Conservation (phyloP, 192 early-diverging fungal species). For the Phycomyces blakesleeanus region DNA sequence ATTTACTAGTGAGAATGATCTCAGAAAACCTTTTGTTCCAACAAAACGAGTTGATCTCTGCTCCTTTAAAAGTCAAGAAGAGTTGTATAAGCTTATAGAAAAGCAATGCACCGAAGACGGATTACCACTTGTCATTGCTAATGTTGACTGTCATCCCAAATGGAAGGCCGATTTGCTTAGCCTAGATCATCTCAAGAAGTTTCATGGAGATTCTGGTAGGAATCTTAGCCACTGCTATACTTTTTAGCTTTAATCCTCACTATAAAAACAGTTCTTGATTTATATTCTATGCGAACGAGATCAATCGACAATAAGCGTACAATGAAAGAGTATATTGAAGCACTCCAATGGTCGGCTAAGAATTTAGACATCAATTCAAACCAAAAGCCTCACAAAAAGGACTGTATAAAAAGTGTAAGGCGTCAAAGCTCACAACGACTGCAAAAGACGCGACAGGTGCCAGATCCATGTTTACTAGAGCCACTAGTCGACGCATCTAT, state of each 20-base stretch:
- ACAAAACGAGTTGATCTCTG: neutral
- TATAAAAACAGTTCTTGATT: neutral
- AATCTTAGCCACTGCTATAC: neutral
- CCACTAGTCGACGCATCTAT: no score
- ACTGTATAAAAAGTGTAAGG: neutral
- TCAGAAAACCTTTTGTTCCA: neutral
- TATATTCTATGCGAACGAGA: neutral
- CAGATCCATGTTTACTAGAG: no score
- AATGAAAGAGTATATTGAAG: neutral
- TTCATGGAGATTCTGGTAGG: constrained; percentile 1
- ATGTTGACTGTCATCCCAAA: neutral
- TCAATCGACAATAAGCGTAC: neutral
- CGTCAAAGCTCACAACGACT: neutral
- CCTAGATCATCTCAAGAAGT: neutral
- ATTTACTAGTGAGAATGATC: neutral
- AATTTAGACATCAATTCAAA: neutral
- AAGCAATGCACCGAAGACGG: constrained; percentile 12
- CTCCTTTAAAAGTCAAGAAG: neutral
- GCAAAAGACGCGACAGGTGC: no score
- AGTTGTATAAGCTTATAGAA: neutral
- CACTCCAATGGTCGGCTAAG: neutral
- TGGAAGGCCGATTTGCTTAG: constrained; percentile 11
- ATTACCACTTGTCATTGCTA: constrained; percentile 21
- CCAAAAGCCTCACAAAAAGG: neutral
- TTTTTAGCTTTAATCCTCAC: no score